These are phyloP conservation scores for Hypoxylon perforatum DNA, from an alignment of 495 filamentous ascomycete species.

Conservation along the genomic window DNA sequence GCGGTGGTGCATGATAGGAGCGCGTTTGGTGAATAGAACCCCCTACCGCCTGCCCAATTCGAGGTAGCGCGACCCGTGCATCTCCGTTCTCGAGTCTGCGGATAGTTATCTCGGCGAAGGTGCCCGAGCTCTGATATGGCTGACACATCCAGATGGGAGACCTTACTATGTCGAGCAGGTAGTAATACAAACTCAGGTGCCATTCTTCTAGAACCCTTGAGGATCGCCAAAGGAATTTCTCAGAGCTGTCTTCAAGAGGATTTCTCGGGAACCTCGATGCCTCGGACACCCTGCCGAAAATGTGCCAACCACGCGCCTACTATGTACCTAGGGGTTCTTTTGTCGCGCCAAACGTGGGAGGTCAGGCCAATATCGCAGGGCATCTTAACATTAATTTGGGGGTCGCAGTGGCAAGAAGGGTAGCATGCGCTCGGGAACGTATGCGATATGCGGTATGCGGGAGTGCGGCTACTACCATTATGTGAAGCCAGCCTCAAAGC, in stretches of 20 bases:
- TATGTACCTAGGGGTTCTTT: slow-evolving; percentile 6
- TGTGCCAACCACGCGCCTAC: slow-evolving; percentile 20
- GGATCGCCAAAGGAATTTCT: slow-evolving; percentile 23
- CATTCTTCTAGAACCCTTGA: slow-evolving; percentile 39
- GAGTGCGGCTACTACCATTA: slow-evolving; percentile 20
- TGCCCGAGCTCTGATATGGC: slow-evolving; percentile 10
- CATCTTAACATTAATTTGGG: slow-evolving; percentile 12
- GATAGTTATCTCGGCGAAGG: slow-evolving; percentile 27
- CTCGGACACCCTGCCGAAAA: slow-evolving; percentile 23
- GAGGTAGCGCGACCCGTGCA: slow-evolving; percentile 34
- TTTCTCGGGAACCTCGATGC: slow-evolving; percentile 13
- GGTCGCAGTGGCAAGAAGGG: slow-evolving; percentile 16
- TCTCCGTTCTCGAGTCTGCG: slow-evolving; percentile 19
- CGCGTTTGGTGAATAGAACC: slow-evolving; percentile 10
- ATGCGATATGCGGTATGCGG: slow-evolving; percentile 7
- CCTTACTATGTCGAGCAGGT: slow-evolving; percentile 34
- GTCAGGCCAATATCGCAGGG: slow-evolving; percentile 21
- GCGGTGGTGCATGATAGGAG: slow-evolving; percentile 35
- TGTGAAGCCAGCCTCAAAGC: slow-evolving; percentile 10
- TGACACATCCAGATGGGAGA: slow-evolving; percentile 21
- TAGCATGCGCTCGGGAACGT: slow-evolving; percentile 5
- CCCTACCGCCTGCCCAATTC: slow-evolving; percentile 37
- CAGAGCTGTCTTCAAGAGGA: slow-evolving; percentile 28
- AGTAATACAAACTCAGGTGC: slow-evolving; percentile 14
- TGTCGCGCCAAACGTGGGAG: slow-evolving; percentile 30